These are phyloP conservation scores for Rhynchospora pubera DNA, from an alignment of 176 grass and related monocot genomes.

Conservation along the genomic window DNA sequence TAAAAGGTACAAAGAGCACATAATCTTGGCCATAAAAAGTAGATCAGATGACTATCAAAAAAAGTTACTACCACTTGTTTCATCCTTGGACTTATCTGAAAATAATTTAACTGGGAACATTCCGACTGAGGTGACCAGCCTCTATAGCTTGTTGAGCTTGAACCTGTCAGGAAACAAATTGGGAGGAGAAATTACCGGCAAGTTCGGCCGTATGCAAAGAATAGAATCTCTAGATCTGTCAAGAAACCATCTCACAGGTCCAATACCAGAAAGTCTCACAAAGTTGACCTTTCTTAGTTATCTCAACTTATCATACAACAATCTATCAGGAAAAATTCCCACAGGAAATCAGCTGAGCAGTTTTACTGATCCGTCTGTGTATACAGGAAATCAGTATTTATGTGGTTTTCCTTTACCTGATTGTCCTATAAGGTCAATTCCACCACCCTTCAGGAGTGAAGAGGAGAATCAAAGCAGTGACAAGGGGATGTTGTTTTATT, in stretches of 20 bases:
- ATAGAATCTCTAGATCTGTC: conserved; percentile 25
- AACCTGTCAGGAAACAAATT: conserved; percentile 14
- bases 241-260: conserved; percentile 22
- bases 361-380: conserved; percentile 14
- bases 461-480: conserved; percentile 4
- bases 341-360: conserved; percentile 17
- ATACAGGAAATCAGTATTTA: conserved; percentile 14
- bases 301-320: conserved; percentile 22
- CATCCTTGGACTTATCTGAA: conserved; percentile 18
- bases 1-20: conserved; percentile 1
- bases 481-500: conserved; percentile 10
- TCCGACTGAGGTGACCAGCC: conserved; percentile 12
- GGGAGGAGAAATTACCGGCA: conserved; percentile 4
- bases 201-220: neutral
- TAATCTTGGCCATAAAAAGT: conserved; percentile 17
- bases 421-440: neutral
- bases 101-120: neutral
- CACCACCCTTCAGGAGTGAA: neutral
- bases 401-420: conserved; percentile 25
- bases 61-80: neutral
- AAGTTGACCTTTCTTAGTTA: conserved; percentile 17
- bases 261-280: conserved; percentile 18
- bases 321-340: conserved; percentile 19
- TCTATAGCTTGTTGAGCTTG: conserved; percentile 7
- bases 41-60: neutral